A percentile compares a stretch with the other conserved stretches of the same genome.
phyloP scores from a whole-genome alignment of 1,139 yeast species.

The Candida sp. region DNA sequence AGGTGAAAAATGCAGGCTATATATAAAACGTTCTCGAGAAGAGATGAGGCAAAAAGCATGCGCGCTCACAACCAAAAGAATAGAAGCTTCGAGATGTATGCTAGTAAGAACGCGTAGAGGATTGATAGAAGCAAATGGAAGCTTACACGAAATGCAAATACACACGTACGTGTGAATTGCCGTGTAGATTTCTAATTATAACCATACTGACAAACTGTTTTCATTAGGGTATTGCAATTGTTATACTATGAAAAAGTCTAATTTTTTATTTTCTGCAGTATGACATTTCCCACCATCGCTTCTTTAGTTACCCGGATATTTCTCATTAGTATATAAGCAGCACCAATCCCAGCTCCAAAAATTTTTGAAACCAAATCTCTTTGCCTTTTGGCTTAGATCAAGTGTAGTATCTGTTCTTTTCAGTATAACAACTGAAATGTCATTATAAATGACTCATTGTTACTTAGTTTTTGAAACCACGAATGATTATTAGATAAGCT shows the following conservation, averaged over 20 bases:
- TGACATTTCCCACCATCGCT: background rate
- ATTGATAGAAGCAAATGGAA: background rate
- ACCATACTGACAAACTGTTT: too few relatives aligned
- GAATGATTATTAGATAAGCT: constrained; percentile 63
- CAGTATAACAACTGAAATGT: constrained; percentile 99
- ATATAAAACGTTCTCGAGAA: background rate
- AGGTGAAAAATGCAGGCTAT: background rate
- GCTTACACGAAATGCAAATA: too few relatives aligned
- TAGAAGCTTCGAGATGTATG: background rate
- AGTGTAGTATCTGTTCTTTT: constrained; percentile 99
- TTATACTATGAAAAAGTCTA: too few relatives aligned
- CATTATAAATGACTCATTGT: constrained; percentile 85
- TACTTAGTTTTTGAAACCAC: constrained; percentile 74
- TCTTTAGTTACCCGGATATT: constrained; percentile 1
- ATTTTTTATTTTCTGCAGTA: background rate
- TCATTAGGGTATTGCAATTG: too few relatives aligned
- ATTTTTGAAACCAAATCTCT: constrained; percentile 51
- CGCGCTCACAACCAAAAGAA: background rate
- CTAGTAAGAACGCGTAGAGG: background rate
- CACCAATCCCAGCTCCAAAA: background rate
- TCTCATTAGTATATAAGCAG: background rate
- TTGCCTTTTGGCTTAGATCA: constrained; percentile 99
- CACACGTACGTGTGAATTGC: background rate
- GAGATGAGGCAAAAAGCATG: background rate
- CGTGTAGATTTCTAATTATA: too few relatives aligned